A percentile compares a stretch with the other conserved stretches of the same genome.
These are phyloP conservation scores for Iberis pinnata DNA, from an alignment of 345 rosid genomes.

Conservation along the genomic window DNA sequence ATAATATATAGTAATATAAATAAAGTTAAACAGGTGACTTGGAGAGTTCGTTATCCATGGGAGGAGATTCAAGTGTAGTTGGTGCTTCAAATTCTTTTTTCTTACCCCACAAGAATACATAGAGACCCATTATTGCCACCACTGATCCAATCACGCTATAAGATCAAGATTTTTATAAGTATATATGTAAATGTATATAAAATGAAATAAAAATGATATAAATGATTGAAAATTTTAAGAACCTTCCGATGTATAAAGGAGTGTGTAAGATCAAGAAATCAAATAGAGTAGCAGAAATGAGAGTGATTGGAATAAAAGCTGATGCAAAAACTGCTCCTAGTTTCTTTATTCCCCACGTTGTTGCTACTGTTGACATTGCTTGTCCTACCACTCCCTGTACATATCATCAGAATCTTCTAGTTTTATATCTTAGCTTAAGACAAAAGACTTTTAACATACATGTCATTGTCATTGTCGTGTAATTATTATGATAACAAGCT, in stretches of 20 bases:
- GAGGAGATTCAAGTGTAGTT: constrained; percentile 1
- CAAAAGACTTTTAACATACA: neutral
- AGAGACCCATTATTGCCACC: constrained; percentile 51
- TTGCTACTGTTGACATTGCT: constrained; percentile 64
- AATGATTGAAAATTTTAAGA: too few species aligned
- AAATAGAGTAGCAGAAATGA: constrained; percentile 53
- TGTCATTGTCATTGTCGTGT: neutral
- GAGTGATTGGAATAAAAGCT: constrained; percentile 52
- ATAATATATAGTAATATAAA: neutral
- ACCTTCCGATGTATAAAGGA: constrained; percentile 65
- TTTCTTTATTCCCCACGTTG: constrained; percentile 69
- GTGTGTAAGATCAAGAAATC: constrained; percentile 60
- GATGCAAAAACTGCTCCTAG: constrained; percentile 68
- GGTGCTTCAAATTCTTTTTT: constrained; percentile 29
- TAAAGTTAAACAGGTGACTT: constrained; percentile 15
- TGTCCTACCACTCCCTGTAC: constrained; percentile 67
- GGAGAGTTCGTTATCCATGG: constrained; percentile 2
- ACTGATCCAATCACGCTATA: constrained; percentile 61
- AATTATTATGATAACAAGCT: too few species aligned
- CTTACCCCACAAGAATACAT: constrained; percentile 78
- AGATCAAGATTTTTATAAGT: neutral
- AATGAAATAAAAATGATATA: too few species aligned
- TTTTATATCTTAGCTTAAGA: too few species aligned
- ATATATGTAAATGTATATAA: too few species aligned
- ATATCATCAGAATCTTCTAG: too few species aligned